Evolutionary conservation across 2,329 filamentous ascomycete species (phyloP), one percentile per base, ranked within the genome.

Genomic region (Didymella pomorum): DNA sequence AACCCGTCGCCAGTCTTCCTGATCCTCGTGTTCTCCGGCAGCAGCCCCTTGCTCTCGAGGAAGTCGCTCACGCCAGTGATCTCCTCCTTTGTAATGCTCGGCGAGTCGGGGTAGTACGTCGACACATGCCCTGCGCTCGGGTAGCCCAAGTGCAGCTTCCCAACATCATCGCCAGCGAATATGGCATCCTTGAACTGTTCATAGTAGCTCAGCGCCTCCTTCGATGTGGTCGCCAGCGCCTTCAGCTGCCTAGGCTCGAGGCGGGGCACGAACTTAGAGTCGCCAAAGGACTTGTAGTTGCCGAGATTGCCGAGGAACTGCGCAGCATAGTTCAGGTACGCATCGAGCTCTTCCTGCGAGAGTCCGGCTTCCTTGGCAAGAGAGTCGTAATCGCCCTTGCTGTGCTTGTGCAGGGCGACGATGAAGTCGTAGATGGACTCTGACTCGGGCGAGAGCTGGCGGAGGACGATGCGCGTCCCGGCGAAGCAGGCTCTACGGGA

Each of bases 351-450:
- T 7, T 70, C 70, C 16, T 73, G 57, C 0, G 79, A 77, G 6
- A 83, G 62, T 2, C 78, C 77, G 10, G 80, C 75, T 16, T 79
- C 70, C 39, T 79, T 75, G 47, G 78, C 75, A 8, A 83, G 72
- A 11, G 71, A 66, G 33, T 79, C 73, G 78, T 84, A 85, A 63
- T 84, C 76, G 28, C 83, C 83, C 47, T 79, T 73, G 67, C 76
- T 78, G 49, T 74, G 68, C 60, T 79, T 78, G 69, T 84, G 79
- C 10, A 85, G 71, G 9, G 79, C 75, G 52, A 85, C 70, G 43
- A 85, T 83, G 69, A 85, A 82, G 68, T 86, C 83, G 64, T 84
- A 84, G 54, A 85, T 83, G 37, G 69, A 66, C 62, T 82, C 82
- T 4, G 81, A 80, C 65, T 85, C 83, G 28, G 79, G 76, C 4